Evolutionary conservation across 106 monocot genomes (phyloP).

Genomic region (Cymbidium sinense): DNA sequence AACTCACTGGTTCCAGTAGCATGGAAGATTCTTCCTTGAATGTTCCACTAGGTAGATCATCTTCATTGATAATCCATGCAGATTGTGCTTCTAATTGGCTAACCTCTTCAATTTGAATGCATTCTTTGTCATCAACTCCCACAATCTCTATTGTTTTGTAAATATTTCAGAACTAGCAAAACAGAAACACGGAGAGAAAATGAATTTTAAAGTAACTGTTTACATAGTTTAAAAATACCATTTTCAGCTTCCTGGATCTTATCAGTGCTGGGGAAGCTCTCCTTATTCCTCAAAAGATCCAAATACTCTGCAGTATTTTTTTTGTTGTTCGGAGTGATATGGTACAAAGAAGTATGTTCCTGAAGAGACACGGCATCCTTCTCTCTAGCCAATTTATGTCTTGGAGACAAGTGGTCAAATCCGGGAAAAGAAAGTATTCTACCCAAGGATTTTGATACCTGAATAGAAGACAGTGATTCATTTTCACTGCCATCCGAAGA

Average conservation of each 20-base stretch:
- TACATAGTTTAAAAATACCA: not conserved
- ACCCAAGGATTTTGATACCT: constrained; percentile 35
- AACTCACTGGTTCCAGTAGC: constrained; percentile 24
- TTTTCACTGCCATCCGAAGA: constrained; percentile 18
- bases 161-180: constrained; percentile 3
- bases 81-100: too few relatives aligned
- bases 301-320: too few relatives aligned
- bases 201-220: not conserved
- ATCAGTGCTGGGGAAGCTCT: not conserved
- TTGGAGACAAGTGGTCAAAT: constrained; percentile 24
- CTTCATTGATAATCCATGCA: constrained; percentile 3
- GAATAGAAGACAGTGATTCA: constrained; percentile 7
- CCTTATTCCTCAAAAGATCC: too few relatives aligned
- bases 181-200: not conserved
- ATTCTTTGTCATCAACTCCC: too few relatives aligned
- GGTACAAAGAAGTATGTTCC: not conserved
- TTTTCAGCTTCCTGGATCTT: not conserved
- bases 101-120: constrained; percentile 2
- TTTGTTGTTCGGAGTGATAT: too few relatives aligned
- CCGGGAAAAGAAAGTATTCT: constrained; percentile 51
- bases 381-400: constrained; percentile 31
- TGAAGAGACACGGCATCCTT: constrained; percentile 8
- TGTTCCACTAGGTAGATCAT: constrained; percentile 6
- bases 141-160: constrained; percentile 10
- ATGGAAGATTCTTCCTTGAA: constrained; percentile 9